Evolutionary conservation across 2,329 filamentous ascomycete species (phyloP), one percentile per base, ranked within the genome.

Genomic region (Elsinoe arachidis): DNA sequence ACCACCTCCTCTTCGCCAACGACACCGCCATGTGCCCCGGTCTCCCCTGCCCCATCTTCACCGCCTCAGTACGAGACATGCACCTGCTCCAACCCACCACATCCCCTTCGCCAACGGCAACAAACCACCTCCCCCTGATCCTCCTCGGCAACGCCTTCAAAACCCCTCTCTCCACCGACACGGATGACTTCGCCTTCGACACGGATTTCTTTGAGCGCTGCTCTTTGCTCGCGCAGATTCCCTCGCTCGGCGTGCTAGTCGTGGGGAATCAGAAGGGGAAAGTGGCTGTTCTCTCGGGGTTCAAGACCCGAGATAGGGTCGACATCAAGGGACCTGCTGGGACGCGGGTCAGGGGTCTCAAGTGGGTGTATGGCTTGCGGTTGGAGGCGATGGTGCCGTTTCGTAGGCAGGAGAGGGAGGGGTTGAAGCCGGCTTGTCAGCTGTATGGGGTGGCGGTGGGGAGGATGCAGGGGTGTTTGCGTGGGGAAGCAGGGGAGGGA

Each of bases 371-470:
- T 59, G 58, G 76, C 0, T 79, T 83, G 61, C 72, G 79, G n/a
- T 65, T 83, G 1, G 81, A 84, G 56, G 75, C 76, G 64, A 73
- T 84, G 5, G 65, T 85, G 10, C 83, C 83, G 0, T 77, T 76
- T 23, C 65, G 66, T 9, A 77, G 80, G 11, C 79, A 83, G 64
- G 82, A 86, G 63, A 65, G 69, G 15, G 61, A 63, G 2, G 64
- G 71, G 4, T 60, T 77, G 39, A 72, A 77, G 12, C 76, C 76
- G 0, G 66, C 70, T n/a, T 74, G 76, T 35, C 76, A 80, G 9
- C 70, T 91, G 53, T 74, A 86, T 47, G 88, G 88, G 0, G 76
- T 91, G 57, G 86, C 87, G 0, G 77, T 85, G 1, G 81, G 81
- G 1, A 86, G 84, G 0, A 71, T 88, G 5, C 85, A 83, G 54